phyloP scores from a whole-genome alignment of 2,329 filamentous ascomycete genomes.

The Arachnomyces sp. region DNA sequence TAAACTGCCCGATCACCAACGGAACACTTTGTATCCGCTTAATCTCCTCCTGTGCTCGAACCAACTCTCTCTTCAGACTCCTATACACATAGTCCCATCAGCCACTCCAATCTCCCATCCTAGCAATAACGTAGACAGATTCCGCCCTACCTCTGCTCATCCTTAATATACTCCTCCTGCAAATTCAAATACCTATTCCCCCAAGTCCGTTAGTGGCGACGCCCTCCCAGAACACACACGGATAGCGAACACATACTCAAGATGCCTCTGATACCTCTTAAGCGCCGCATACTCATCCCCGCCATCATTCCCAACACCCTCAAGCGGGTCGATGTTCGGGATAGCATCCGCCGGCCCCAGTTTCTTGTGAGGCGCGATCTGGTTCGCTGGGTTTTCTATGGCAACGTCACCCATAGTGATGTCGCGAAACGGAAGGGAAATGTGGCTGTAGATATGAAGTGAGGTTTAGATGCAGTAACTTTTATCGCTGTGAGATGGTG shows the following conservation, averaged over 20 bases:
- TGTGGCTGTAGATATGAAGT: too few relatives aligned
- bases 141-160: constrained; percentile 73
- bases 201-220: constrained; percentile 20
- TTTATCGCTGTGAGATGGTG: too few relatives aligned
- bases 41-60: constrained; percentile 97
- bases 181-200: constrained; percentile 83
- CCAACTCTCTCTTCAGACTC: constrained; percentile 93
- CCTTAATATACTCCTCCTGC: constrained; percentile 99
- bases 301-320: constrained; percentile 70
- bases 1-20: constrained; percentile 96
- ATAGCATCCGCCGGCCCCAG: constrained; percentile 66
- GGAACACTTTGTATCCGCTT: constrained; percentile 98
- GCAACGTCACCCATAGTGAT: constrained; percentile 72
- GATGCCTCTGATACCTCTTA: constrained; percentile 92
- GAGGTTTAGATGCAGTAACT: too few relatives aligned
- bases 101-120: constrained; percentile 4
- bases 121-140: neutral
- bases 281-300: constrained; percentile 90
- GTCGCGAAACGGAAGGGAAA: too few relatives aligned
- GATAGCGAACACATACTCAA: constrained; percentile 58
- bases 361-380: constrained; percentile 71
- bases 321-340: constrained; percentile 81
- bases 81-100: constrained; percentile 36
- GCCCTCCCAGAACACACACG: neutral
- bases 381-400: constrained; percentile 71